These are phyloP conservation scores for Datisca glomerata DNA, from an alignment of 306 rosid genomes.

Conservation along the genomic window DNA sequence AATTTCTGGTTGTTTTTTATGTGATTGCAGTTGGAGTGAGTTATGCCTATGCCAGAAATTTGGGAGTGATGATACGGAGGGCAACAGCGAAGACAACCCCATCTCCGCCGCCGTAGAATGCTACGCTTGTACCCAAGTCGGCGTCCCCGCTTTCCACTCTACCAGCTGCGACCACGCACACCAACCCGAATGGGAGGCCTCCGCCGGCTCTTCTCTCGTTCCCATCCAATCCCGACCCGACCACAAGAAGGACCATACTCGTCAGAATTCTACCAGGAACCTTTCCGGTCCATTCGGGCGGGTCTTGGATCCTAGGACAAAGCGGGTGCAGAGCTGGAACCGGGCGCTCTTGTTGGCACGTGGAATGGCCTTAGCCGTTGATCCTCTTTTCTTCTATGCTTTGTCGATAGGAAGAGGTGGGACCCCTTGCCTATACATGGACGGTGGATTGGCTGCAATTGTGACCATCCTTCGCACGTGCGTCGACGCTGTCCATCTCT, in stretches of 20 bases:
- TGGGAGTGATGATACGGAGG: conserved; percentile 7
- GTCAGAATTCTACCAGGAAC: not conserved
- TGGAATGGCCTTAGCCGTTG: conserved; percentile 78
- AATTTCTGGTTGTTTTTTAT: not conserved
- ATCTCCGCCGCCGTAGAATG: conserved; percentile 38
- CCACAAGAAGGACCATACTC: conserved; percentile 12
- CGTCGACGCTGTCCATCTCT: conserved; percentile 62
- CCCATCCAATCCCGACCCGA: too few relatives aligned
- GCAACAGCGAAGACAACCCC: conserved; percentile 17
- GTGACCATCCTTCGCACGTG: conserved; percentile 61
- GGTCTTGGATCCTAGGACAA: conserved; percentile 71
- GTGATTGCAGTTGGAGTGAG: conserved; percentile 36
- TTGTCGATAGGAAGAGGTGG: conserved; percentile 81
- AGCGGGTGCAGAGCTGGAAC: conserved; percentile 83
- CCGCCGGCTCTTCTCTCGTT: conserved; percentile 63
- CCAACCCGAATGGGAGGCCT: conserved; percentile 89
- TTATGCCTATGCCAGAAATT: conserved; percentile 10
- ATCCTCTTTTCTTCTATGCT: conserved; percentile 84
- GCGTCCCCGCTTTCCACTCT: conserved; percentile 84
- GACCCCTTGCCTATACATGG: conserved; percentile 86
- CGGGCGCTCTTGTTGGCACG: conserved; percentile 70
- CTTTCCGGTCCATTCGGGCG: conserved; percentile 31
- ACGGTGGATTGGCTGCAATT: conserved; percentile 59
- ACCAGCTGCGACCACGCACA: conserved; percentile 68
- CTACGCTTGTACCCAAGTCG: conserved; percentile 85